A percentile compares a stretch with the other conserved stretches of the same genome.
phyloP scores from a whole-genome alignment of 1,139 yeast species.

The Blastobotrys proliferans region DNA sequence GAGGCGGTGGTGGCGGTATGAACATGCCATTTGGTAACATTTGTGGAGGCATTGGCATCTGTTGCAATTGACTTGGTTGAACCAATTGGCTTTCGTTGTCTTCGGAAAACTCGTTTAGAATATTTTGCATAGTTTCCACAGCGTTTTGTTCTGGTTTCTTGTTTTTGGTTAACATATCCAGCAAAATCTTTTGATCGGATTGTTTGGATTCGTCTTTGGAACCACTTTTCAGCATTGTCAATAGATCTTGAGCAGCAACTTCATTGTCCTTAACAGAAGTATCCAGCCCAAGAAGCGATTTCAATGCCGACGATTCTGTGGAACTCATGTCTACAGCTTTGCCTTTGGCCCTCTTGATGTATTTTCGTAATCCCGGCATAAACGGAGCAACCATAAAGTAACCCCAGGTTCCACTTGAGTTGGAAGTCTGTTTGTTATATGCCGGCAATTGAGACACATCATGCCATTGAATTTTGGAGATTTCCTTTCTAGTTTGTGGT shows the following conservation, averaged over 20 bases:
- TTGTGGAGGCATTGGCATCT: conserved; percentile 15
- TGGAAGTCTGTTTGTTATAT: conserved; percentile 26
- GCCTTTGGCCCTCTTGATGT: conserved; percentile 32
- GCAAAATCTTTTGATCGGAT: conserved; percentile 23
- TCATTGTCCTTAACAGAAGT: conserved; percentile 15
- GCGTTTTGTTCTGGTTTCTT: conserved; percentile 18
- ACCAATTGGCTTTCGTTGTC: conserved; percentile 28
- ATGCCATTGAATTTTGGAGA: conserved; percentile 61
- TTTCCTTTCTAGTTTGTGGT: conserved; percentile 86
- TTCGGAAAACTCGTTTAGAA: conserved; percentile 32
- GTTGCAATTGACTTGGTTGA: conserved; percentile 10
- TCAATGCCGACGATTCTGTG: conserved; percentile 34
- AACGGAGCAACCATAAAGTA: conserved; percentile 41
- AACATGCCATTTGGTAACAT: background rate
- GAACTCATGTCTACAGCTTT: conserved; percentile 29
- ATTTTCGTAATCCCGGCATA: conserved; percentile 31
- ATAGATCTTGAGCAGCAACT: conserved; percentile 18
- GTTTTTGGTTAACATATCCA: conserved; percentile 25
- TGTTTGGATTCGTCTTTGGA: background rate
- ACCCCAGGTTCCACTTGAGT: conserved; percentile 17
- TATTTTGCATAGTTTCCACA: no score
- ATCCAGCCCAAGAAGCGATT: conserved; percentile 31
- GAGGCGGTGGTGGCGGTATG: conserved; percentile 22
- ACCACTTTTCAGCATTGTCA: conserved; percentile 23
- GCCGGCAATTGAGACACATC: conserved; percentile 46